Evolutionary conservation across 2,329 filamentous ascomycete species (phyloP).

Genomic region (Talaromyces sp.): DNA sequence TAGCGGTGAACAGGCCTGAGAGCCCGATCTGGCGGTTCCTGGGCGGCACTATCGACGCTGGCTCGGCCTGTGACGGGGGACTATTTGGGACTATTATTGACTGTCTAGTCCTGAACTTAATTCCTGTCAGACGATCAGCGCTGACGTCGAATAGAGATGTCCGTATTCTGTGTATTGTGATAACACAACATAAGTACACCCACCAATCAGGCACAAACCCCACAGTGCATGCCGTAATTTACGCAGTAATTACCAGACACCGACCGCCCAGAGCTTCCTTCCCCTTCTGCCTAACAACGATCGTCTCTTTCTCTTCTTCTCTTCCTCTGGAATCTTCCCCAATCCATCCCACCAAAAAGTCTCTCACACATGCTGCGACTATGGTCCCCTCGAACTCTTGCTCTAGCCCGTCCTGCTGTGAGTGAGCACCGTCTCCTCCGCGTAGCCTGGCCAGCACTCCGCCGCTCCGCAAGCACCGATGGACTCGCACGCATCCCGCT

Average conservation of each 20-base stretch:
- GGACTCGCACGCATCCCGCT: slow-evolving; percentile 44
- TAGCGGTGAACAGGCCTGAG: not conserved
- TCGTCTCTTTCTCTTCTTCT: not conserved
- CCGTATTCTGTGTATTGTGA: not conserved
- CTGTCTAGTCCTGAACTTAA: not conserved
- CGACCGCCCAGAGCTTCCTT: not conserved
- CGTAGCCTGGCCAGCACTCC: slow-evolving; percentile 4
- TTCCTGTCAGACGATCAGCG: not conserved
- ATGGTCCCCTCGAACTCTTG: slow-evolving; percentile 25
- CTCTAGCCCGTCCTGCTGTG: slow-evolving; percentile 20
- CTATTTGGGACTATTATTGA: not conserved
- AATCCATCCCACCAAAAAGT: not conserved
- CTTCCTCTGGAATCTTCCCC: too few relatives aligned
- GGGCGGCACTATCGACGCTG: not conserved
- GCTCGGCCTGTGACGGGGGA: not conserved
- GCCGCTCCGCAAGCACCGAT: slow-evolving; percentile 19
- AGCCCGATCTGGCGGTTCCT: not conserved
- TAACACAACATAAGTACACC: not conserved
- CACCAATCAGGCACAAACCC: not conserved
- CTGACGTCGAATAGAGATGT: too few relatives aligned
- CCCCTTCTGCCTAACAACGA: not conserved
- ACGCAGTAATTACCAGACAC: not conserved
- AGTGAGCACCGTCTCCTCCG: slow-evolving; percentile 11
- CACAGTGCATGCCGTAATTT: not conserved
- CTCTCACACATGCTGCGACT: slow-evolving; percentile 28